phyloP scores from a whole-genome alignment of 805 yeast species.

The Wilhelminamyces savonicus region DNA sequence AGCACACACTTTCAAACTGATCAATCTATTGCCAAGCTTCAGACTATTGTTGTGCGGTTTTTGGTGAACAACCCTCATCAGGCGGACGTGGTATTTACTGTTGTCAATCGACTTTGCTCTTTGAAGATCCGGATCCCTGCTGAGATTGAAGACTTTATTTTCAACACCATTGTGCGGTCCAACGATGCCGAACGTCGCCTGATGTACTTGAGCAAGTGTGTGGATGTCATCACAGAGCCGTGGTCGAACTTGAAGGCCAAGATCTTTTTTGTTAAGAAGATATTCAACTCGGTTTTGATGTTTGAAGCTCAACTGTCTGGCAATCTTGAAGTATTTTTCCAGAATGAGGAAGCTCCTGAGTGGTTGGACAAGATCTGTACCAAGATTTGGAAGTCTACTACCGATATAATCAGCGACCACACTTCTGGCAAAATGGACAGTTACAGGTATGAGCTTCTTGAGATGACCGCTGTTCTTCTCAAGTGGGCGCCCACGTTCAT shows the following conservation, averaged over 20 bases:
- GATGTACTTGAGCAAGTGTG: conserved; percentile 44
- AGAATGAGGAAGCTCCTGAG: conserved; percentile 24
- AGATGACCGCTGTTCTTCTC: conserved; percentile 70
- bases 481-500: conserved; percentile 59
- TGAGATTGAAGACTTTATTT: conserved; percentile 51
- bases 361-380: conserved; percentile 65
- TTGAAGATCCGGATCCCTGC: conserved; percentile 42
- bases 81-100: conserved; percentile 20
- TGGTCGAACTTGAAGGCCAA: conserved; percentile 46
- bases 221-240: conserved; percentile 42
- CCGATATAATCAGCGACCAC: conserved; percentile 44
- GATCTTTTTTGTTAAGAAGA: conserved; percentile 47
- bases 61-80: conserved; percentile 19
- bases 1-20: conserved; percentile 63
- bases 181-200: conserved; percentile 42
- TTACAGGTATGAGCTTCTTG: conserved; percentile 71
- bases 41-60: conserved; percentile 28
- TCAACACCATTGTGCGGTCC: conserved; percentile 47
- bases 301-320: conserved; percentile 51
- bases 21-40: conserved; percentile 62
- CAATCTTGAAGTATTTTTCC: conserved; percentile 41
- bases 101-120: conserved; percentile 32
- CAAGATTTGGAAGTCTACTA: conserved; percentile 67
- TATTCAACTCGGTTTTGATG: conserved; percentile 61
- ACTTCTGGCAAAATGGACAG: conserved; percentile 68